These are phyloP conservation scores for Talaromyces sp. DNA, from an alignment of 2,329 filamentous ascomycete genomes.

Conservation along the genomic window DNA sequence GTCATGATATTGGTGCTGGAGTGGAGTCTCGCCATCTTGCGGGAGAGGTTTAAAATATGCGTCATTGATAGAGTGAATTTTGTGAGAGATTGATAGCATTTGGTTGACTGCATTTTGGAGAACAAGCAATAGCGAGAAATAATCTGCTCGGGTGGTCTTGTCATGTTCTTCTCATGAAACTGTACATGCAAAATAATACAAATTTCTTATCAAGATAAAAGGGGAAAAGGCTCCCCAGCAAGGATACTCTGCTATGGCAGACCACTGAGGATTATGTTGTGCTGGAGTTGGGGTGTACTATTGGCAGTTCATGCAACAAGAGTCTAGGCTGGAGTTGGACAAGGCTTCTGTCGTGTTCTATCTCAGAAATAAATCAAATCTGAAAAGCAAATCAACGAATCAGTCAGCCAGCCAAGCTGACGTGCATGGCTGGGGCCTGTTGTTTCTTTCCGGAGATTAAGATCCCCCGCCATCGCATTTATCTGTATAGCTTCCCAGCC, in stretches of 20 bases:
- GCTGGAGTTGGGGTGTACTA: no score
- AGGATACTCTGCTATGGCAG: no score
- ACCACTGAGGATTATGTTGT: no score
- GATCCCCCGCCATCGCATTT: conserved; percentile 14
- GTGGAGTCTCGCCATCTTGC: background rate
- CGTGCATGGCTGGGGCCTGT: conserved; percentile 6
- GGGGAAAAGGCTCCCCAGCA: no score
- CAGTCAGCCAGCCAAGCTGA: conserved; percentile 4
- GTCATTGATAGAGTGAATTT: background rate
- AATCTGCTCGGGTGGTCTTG: no score
- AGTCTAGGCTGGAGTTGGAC: no score
- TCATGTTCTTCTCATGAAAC: no score
- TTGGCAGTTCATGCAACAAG: no score
- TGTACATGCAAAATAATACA: no score
- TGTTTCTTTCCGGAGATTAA: background rate
- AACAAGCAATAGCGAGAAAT: no score
- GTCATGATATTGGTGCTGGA: background rate
- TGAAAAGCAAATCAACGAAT: background rate
- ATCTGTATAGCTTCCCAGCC: conserved; percentile 9
- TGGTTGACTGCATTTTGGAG: background rate
- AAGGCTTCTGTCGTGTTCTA: background rate
- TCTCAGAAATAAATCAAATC: background rate
- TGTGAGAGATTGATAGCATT: background rate
- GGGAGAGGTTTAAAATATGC: background rate
- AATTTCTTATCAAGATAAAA: no score